Evolutionary conservation across 441 rosid species (phyloP), one percentile per base, ranked within the genome.

Genomic region (Mallotus japonicus): DNA sequence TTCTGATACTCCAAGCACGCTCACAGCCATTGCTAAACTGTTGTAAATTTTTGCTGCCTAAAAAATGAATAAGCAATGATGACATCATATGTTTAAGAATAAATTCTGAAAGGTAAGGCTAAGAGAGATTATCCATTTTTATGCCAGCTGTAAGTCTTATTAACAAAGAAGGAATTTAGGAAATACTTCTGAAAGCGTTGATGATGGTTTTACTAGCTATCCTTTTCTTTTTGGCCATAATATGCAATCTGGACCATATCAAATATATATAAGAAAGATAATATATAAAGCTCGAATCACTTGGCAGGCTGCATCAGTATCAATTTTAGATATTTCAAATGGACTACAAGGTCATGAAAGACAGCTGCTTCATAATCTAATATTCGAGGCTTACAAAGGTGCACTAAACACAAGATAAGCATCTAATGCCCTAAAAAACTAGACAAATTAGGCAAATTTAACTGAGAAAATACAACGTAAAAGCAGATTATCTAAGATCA

Each of bases 11-110:
- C 97, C 99, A 32, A 91, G 91, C 99, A 92, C 92, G 74, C 96
- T 88, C 71, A 92, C 93, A 40, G 93, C 97, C 92, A 95, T 76
- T 71, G 94, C 93, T 81, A 95, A 82, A 84, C 92, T 95, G 80
- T 92, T 95, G 85, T 97, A 95, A 65, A 95, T 80, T 84, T 95
- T 95, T 80, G 99, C 99, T 70, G 92, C 97, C 99, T 92, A 71
- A 24, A 44, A 3, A 44, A 72, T 3, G 51, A 72, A 11, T 72
- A 64, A 72, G 28, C 20, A 51, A 67, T 32, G 61, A 70, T 40
- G 61, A 73, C 32, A 67, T 58, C 53, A 72, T 22, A 66, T 77
- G 65, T 53, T 75, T 34, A 47, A 50, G 57, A 49, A 56, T 13
- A 10, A 47, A 72, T 60, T 42, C 49, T 50, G 24, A 8, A 7